Evolutionary conservation across 305 asterid genomes (phyloP).

Genomic region (Fraxinus sp.): DNA sequence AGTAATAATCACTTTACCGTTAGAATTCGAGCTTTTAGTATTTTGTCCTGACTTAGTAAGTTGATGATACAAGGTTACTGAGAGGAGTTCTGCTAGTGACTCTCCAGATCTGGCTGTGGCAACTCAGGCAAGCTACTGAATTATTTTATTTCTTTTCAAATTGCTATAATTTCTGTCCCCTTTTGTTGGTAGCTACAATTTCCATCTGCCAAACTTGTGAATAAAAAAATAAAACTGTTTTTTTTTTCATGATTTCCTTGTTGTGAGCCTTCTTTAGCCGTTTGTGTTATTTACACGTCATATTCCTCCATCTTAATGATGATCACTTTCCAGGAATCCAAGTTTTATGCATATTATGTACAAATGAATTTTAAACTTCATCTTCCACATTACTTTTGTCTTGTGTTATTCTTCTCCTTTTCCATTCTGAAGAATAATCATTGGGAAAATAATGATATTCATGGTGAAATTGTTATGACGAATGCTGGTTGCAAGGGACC

Average conservation of each 20-base stretch:
- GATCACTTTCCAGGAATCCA: neutral
- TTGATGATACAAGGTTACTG: constrained; percentile 13
- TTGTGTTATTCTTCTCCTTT: neutral
- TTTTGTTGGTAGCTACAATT: neutral
- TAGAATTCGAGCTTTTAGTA: neutral
- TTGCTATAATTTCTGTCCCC: neutral
- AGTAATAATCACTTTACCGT: neutral
- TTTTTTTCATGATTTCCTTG: neutral
- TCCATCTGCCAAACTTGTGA: neutral
- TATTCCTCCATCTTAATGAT: neutral
- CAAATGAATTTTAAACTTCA: neutral
- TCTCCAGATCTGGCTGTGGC: constrained; percentile 13
- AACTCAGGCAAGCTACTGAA: constrained; percentile 20
- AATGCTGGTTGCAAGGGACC: neutral
- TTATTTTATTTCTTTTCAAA: constrained; percentile 1
- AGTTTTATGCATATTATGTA: neutral
- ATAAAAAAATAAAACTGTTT: neutral
- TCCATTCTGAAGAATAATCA: neutral
- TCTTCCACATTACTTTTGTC: neutral
- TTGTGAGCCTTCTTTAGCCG: neutral
- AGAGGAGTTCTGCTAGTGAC: constrained; percentile 15
- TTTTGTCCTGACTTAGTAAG: neutral
- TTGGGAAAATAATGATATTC: neutral
- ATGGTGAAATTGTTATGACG: neutral
- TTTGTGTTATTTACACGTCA: neutral